Evolutionary conservation across 352 stramenopile genomes (phyloP), one percentile per base, ranked within the genome.

Genomic region (Pseudoperonospora humuli): DNA sequence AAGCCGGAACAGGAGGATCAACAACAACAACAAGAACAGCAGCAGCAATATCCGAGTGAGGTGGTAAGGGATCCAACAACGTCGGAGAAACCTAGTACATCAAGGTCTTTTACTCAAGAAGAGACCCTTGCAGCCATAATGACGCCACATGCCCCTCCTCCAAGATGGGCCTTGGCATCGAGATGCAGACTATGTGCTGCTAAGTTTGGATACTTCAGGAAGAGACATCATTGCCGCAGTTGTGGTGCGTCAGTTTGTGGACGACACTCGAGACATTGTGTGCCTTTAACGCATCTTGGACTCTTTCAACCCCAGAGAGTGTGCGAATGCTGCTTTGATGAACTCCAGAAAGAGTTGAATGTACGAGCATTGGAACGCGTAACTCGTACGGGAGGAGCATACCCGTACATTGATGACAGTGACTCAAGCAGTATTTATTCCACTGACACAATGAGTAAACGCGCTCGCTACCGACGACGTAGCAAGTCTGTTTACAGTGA

Each of bases 171-270:
- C n/a, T 53, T 84, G 7, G 57, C 49, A 10, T 67, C 66, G 27
- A 56, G 48, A 20, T 95, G 84, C 54, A 44, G 77, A 28, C 49
- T 84, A 19, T 95, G 84, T 58, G 51, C 67, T 8, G 58, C 49
- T 13, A 82, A 77, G 44, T 95, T 95, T 37, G 70, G 71, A 2
- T 79, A 92, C 47, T 74, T 95, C 15, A 66, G 68, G 49, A 70
- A 70, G 15, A 71, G 79, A 18, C 82, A 94, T 52, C 82, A 94
- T 46, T 94, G 82, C 52, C 58, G 82, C 26, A 84, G 78, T 48
- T 94, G 82, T 40, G 82, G 82, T 4, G 58, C 79, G 24, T 85
- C 83, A 1, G 79, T 92, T 2, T 94, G 82, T 48, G 61, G 69
- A n/a, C 56, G 56, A 20, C 83, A 89, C 54, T 87, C 71, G 3